These are phyloP conservation scores for Rubroboletus satanas DNA, from an alignment of 768 basidiomycete genomes.

Conservation along the genomic window DNA sequence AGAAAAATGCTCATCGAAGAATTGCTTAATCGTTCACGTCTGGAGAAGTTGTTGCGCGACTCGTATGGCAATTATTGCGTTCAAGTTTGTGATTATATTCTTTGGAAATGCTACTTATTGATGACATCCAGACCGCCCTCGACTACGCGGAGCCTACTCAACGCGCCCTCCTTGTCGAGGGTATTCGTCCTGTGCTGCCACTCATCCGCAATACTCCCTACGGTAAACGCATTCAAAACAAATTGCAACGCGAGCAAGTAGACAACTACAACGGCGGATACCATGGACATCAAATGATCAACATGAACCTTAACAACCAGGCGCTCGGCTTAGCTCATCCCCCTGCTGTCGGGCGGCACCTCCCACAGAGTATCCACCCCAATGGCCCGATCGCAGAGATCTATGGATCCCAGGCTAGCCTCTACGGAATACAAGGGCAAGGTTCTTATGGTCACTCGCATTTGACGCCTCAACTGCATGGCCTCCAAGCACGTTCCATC, in stretches of 20 bases:
- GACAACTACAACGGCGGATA: constrained; percentile 58
- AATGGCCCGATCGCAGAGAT: constrained; percentile 58
- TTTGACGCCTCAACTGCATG: constrained; percentile 50
- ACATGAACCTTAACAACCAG: constrained; percentile 53
- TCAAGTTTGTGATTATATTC: constrained; percentile 47
- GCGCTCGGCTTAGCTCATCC: constrained; percentile 44
- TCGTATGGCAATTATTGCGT: constrained; percentile 97
- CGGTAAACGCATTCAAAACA: constrained; percentile 98
- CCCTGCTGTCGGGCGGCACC: constrained; percentile 50
- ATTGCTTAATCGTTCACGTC: constrained; percentile 85
- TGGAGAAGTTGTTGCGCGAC: constrained; percentile 94
- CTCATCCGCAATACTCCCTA: constrained; percentile 99
- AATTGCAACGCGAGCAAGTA: constrained; percentile 91
- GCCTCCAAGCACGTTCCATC: constrained; percentile 66
- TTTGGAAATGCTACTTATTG: constrained; percentile 8
- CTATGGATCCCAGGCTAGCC: constrained; percentile 56
- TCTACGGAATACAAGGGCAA: constrained; percentile 59
- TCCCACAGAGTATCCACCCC: constrained; percentile 50
- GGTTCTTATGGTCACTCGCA: constrained; percentile 58
- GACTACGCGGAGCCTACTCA: constrained; percentile 97
- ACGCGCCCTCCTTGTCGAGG: constrained; percentile 89
- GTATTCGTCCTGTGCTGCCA: constrained; percentile 96
- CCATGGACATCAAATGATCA: constrained; percentile 59
- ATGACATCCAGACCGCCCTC: constrained; percentile 71
- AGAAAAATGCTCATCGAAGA: constrained; percentile 95